Conservation (phyloP, 2,329 filamentous ascomycete genomes). For the Trichoderma sp. region DNA sequence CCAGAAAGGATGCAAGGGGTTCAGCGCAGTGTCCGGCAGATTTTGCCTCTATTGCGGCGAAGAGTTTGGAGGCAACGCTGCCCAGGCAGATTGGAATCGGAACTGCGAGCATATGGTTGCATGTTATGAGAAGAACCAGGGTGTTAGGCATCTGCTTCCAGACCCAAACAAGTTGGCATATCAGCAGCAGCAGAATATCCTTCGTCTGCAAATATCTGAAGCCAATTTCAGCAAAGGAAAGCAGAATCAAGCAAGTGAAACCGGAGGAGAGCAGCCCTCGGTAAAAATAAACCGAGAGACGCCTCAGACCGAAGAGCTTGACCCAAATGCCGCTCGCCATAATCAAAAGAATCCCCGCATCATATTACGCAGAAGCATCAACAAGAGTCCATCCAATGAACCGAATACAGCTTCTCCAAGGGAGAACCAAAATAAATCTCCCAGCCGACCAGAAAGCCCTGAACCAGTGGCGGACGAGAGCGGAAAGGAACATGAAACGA, state of each 20-base stretch:
- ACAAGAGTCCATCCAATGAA: background rate
- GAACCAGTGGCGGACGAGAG: background rate
- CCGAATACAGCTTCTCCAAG: too few species aligned
- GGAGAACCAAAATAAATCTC: too few species aligned
- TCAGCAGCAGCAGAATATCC: background rate
- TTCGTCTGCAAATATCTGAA: background rate
- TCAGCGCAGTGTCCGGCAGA: background rate
- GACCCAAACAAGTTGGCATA: background rate
- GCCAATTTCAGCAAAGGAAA: background rate
- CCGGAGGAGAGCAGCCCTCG: background rate
- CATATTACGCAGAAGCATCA: background rate
- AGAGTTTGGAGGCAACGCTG: background rate
- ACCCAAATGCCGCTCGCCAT: background rate
- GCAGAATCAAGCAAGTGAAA: background rate
- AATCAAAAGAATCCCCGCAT: background rate
- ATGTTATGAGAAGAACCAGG: background rate
- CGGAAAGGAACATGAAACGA: too few species aligned
- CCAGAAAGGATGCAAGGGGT: background rate
- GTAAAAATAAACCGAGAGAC: background rate
- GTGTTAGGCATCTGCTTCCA: background rate
- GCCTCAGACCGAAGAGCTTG: fast-evolving
- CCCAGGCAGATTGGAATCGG: background rate
- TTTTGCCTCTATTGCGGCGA: constrained; percentile 18
- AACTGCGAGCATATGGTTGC: constrained; percentile 14
- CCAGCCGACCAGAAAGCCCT: background rate